Percentiles rank a stretch among this genome's conserved stretches.
These are phyloP conservation scores for Clitopilus passeckerianus DNA, from an alignment of 768 basidiomycete genomes.

Conservation along the genomic window DNA sequence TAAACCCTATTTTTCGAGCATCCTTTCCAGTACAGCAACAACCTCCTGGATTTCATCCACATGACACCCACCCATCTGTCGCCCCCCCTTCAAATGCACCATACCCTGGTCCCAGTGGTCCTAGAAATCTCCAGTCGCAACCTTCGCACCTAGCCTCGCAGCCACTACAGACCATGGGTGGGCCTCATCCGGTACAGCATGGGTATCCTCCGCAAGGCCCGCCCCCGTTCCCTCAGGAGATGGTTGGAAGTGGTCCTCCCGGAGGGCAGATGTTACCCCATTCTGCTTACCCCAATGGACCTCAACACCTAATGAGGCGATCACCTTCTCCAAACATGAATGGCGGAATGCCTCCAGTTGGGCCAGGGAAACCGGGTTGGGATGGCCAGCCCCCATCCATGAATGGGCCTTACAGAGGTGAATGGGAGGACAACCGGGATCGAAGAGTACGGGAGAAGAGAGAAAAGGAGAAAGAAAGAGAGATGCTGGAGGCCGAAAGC, in stretches of 20 bases:
- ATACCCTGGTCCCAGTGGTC: background rate
- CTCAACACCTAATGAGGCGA: conserved; percentile 16
- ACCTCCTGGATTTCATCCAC: conserved; percentile 4
- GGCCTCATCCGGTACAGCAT: conserved; percentile 12
- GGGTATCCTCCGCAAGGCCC: conserved; percentile 9
- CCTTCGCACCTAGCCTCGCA: background rate
- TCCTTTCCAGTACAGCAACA: conserved; percentile 6
- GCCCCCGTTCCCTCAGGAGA: conserved; percentile 2
- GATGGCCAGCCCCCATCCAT: background rate
- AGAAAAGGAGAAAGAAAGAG: conserved; percentile 21
- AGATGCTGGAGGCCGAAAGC: conserved; percentile 20
- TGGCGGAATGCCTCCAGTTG: conserved; percentile 22
- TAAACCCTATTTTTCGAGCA: background rate
- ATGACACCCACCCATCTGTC: background rate
- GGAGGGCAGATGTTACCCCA: conserved; percentile 22
- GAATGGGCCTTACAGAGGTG: conserved; percentile 5
- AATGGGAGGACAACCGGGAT: conserved; percentile 19
- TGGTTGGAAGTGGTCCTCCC: conserved; percentile 1
- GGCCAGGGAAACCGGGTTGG: conserved; percentile 20
- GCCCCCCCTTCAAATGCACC: background rate
- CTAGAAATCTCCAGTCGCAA: conserved; percentile 7
- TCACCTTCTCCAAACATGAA: conserved; percentile 13
- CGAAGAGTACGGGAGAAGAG: conserved; percentile 17
- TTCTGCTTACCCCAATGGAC: conserved; percentile 6
- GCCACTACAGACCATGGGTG: background rate